These are phyloP conservation scores for Phytophthora meadii DNA, from an alignment of 352 stramenopile species.

Conservation along the genomic window DNA sequence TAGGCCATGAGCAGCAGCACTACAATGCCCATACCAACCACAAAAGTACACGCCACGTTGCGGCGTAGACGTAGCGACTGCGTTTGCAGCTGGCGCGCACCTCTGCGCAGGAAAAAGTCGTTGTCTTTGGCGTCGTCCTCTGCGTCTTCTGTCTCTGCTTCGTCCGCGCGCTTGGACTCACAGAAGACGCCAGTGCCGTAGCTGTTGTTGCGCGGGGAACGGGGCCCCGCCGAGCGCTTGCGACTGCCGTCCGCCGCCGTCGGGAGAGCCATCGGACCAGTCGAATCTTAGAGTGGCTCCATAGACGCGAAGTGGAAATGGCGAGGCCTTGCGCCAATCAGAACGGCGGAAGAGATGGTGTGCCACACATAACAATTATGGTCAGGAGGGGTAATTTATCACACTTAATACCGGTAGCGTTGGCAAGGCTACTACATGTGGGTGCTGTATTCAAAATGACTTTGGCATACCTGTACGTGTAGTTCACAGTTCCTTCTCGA, in stretches of 20 bases:
- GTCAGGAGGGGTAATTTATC: too few relatives aligned
- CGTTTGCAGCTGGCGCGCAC: constrained; percentile 21
- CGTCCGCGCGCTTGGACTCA: constrained; percentile 23
- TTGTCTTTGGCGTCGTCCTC: constrained; percentile 33
- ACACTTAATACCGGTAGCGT: too few relatives aligned
- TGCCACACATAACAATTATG: background rate
- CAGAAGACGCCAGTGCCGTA: constrained; percentile 38
- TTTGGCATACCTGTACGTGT: background rate
- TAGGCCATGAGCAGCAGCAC: constrained; percentile 31
- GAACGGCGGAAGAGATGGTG: background rate
- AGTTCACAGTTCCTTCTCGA: background rate
- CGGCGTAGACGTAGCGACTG: constrained; percentile 22
- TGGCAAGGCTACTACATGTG: too few relatives aligned
- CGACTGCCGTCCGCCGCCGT: constrained; percentile 22
- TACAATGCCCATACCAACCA: constrained; percentile 21
- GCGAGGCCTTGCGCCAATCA: background rate
- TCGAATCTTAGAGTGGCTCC: constrained; percentile 15
- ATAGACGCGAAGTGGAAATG: constrained; percentile 10
- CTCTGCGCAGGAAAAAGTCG: constrained; percentile 32
- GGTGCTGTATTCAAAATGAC: too few relatives aligned
- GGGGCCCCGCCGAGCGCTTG: constrained; percentile 21
- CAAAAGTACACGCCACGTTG: constrained; percentile 19
- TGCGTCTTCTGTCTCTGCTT: constrained; percentile 12
- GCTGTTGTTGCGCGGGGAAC: constrained; percentile 6
- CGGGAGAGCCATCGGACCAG: constrained; percentile 20